These are phyloP conservation scores for Hysterangium stoloniferum DNA, from an alignment of 768 basidiomycete genomes.

Conservation along the genomic window DNA sequence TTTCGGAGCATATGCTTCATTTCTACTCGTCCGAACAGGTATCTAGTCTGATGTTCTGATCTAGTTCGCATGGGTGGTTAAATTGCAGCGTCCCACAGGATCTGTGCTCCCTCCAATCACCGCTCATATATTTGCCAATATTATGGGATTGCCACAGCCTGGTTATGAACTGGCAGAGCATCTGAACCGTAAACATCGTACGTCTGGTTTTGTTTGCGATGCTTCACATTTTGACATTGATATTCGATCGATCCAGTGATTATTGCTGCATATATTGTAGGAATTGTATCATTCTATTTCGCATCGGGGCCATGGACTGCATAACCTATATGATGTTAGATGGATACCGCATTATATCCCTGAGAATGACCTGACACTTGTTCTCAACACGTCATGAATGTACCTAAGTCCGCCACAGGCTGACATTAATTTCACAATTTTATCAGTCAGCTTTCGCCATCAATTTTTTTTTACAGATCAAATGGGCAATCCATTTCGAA, in stretches of 20 bases:
- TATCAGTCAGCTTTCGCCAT: no score
- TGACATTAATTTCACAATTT: no score
- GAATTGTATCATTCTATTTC: slow-evolving; percentile 50
- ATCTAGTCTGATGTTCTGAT: slow-evolving; percentile 1
- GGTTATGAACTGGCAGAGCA: slow-evolving; percentile 45
- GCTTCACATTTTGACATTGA: slow-evolving; percentile 9
- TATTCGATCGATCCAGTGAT: slow-evolving; percentile 38
- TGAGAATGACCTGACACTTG: no score
- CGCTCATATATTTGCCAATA: slow-evolving; percentile 88
- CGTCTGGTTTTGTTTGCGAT: slow-evolving; percentile 21
- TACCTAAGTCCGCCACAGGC: no score
- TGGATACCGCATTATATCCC: no score
- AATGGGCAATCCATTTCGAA: no score
- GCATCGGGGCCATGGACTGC: slow-evolving; percentile 47
- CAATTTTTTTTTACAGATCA: no score
- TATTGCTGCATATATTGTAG: slow-evolving; percentile 44
- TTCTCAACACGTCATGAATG: no score
- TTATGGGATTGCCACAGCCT: slow-evolving; percentile 84
- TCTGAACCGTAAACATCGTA: slow-evolving; percentile 45
- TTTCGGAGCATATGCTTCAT: slow-evolving; percentile 85
- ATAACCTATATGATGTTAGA: no score
- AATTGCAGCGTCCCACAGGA: slow-evolving; percentile 16
- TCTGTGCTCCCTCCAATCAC: slow-evolving; percentile 71
- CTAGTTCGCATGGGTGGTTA: background rate
- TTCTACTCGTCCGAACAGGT: slow-evolving; percentile 79